Base-by-base conservation (phyloP, 371 early-diverging fungal species). In the Blyttiomyces sp. region DNA sequence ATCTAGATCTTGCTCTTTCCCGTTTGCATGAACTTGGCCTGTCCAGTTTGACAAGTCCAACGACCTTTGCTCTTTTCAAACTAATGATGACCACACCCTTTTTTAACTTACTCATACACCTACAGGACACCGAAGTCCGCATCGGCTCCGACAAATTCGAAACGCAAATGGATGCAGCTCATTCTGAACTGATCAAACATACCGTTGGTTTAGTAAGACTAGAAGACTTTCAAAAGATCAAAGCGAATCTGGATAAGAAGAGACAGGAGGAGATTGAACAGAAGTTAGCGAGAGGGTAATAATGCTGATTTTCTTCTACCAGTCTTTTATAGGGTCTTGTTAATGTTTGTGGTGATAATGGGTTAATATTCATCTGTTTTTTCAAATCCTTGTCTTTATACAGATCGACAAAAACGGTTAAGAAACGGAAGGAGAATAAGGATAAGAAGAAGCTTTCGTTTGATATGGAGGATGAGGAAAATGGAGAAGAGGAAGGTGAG, bases 131-230 rank as follows among this genome's bases (percentile, higher is more conserved):
- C 46, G 79, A 87, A 74, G 88, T 89, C 43, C 86, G 84, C 35
- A 84, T 86, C 31, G 88, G 90, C 31, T 63, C 85, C 6, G 90
- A 88, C 69, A 90, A 90, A 69, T 94, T 93, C 63, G 89, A 92
- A 2, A 67, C 86, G 4, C 87, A 92, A 44, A 80, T 83, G 31
- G 87, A 83, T 44, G 83, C 82, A 59, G 85, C 89, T 11, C 95
- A 96, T 59, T 81, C 83, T 35, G 87, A 88, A 44, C 83, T 96
- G 45, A 94, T 92, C 67, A 83, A 81, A 36, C 86, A 88, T 54
- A 94, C 96, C 2, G 82, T 94, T 46, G 96, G 96, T 52, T 75
- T 96, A 32, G 94, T 94, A 1, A 79, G 87, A 59, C 77, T 94
- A 21, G 88, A 89, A 56, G 95, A 96, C 56, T 96, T 94, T 67